Evolutionary conservation across 202 grass and related monocot genomes (phyloP), one percentile per base, ranked within the genome.

Genomic region (Zoysia matrella): DNA sequence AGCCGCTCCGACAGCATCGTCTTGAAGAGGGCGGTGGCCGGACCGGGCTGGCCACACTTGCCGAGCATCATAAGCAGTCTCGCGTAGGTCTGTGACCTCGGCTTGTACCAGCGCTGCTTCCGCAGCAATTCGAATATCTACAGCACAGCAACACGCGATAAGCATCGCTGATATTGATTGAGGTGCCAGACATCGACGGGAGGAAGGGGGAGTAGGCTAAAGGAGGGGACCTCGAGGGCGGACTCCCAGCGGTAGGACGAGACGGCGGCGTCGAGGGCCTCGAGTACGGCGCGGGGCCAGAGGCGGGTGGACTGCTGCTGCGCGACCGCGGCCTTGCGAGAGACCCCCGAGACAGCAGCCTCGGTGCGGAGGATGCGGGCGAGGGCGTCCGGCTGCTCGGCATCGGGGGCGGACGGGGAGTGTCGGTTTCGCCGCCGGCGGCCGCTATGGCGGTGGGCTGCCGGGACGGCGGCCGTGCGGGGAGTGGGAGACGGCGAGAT

Each of bases 71-170:
- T 77, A 72, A 90, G 83, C 9, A 97, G 68, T 67, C 65, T 92
- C n/a, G 92, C 92, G 76, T 97, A 94, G 57, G 92, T 97, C 87
- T 86, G 90, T 14, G 92, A 82, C 76, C 75, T 97, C 51, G 92
- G 95, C 71, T 93, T 68, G 76, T 94, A 97, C 95, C 92, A 97
- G 10, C 78, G 71, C 75, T 97, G 95, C 73, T 92, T 94, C 58
- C 92, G 86, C 61, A 97, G 81, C 78, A 97, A 82, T 52, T 89
- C 86, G 72, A 97, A 97, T 74, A 97, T 92, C 94, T 97, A 44
- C 15, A 52, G 47, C 39, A 77, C 22, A 78, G 50, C 60, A 63
- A 46, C 16, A 73, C 3, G 1, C 2, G 15, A 62, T 80, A 4
- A 79, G 80, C 75, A 56, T 65, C 55, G 52, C 47, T 15, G 11